phyloP scores from a whole-genome alignment of 192 early-diverging fungal species.

The Linnemannia schmuckeri region DNA sequence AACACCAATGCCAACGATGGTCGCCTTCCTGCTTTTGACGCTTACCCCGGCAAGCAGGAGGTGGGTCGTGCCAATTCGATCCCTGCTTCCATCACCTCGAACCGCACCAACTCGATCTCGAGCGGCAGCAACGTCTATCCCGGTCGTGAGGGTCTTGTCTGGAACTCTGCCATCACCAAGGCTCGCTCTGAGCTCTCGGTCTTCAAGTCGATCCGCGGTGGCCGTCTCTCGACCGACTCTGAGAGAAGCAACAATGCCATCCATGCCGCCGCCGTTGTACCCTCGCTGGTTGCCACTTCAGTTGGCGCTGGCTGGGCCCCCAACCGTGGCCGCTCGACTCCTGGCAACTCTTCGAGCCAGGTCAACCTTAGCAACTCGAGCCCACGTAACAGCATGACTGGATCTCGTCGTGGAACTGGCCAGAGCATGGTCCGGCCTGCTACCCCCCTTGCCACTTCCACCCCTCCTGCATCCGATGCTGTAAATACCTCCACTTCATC shows the following conservation, averaged over 20 bases:
- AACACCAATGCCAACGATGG: background rate
- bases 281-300: constrained; percentile 56
- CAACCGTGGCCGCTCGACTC: constrained; percentile 11
- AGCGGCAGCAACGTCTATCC: constrained; percentile 38
- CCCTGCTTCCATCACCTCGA: constrained; percentile 34
- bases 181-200: constrained; percentile 54
- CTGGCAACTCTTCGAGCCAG: constrained; percentile 46
- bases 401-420: constrained; percentile 37
- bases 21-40: constrained; percentile 47
- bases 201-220: constrained; percentile 58
- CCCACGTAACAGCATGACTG: constrained; percentile 33
- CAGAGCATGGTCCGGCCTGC: constrained; percentile 23
- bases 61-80: constrained; percentile 39
- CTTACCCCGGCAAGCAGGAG: constrained; percentile 23
- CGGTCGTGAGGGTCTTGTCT: constrained; percentile 61
- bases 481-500: constrained; percentile 28
- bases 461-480: constrained; percentile 7
- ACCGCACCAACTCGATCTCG: constrained; percentile 37
- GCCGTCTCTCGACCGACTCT: constrained; percentile 53
- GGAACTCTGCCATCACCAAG: constrained; percentile 59
- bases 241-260: constrained; percentile 29
- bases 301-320: constrained; percentile 61
- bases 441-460: constrained; percentile 11
- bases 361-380: constrained; percentile 34
- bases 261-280: constrained; percentile 55